Evolutionary conservation across 148 eudicot genomes (phyloP).

Genomic region (Polygonum maritimum): DNA sequence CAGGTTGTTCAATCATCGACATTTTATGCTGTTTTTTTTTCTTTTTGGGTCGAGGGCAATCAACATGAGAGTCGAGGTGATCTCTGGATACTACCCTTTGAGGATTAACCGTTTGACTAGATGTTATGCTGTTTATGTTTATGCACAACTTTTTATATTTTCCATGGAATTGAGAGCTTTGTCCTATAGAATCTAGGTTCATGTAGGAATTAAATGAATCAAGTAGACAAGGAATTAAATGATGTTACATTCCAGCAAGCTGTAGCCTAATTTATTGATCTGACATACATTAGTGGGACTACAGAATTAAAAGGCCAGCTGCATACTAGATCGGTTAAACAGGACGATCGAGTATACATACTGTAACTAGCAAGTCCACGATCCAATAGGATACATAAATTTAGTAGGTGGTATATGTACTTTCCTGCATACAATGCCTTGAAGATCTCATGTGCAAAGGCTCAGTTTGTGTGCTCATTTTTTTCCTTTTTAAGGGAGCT

Average conservation of each 20-base stretch:
- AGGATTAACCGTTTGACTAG: no score
- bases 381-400: no score
- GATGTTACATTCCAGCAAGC: slow-evolving; percentile 1
- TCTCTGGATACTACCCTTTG: no score
- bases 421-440: neutral
- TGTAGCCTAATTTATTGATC: neutral
- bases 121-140: neutral
- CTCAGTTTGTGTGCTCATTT: neutral
- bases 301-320: neutral
- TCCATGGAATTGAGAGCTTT: neutral
- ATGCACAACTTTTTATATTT: neutral
- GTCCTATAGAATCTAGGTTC: neutral
- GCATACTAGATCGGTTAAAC: neutral
- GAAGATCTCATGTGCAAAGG: neutral
- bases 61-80: no score
- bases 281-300: neutral
- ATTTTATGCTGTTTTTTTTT: no score
- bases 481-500: neutral
- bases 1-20: slow-evolving; percentile 31
- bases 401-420: neutral
- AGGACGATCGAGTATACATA: no score
- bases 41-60: no score
- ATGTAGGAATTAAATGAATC: neutral
- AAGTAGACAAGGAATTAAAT: neutral
- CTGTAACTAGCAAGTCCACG: no score